Percentiles rank a stretch among this genome's conserved stretches.
These are phyloP conservation scores for Parsonsia alboflavescens DNA, from an alignment of 257 asterid species.

Conservation along the genomic window DNA sequence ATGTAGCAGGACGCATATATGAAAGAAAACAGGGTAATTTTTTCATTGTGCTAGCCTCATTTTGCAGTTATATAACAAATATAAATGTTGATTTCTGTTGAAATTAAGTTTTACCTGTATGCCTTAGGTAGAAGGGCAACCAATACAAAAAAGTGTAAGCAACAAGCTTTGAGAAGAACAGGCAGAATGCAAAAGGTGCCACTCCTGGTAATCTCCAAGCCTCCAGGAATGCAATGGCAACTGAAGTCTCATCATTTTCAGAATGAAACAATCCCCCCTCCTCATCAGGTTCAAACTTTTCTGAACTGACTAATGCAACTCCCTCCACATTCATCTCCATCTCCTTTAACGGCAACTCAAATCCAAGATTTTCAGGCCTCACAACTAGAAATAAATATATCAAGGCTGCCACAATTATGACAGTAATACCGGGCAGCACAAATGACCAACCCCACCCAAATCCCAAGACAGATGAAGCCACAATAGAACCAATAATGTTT, in stretches of 20 bases:
- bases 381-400: conserved; percentile 65
- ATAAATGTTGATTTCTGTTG: background rate
- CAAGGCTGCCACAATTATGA: conserved; percentile 40
- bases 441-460: conserved; percentile 99
- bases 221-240: conserved; percentile 74
- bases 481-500: conserved; percentile 73
- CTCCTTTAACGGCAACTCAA: conserved; percentile 42
- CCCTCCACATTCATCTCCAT: conserved; percentile 61
- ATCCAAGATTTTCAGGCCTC: conserved; percentile 62
- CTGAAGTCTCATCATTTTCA: conserved; percentile 37
- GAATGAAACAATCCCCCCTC: conserved; percentile 25
- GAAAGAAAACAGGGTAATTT: background rate
- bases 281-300: conserved; percentile 30
- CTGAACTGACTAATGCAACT: conserved; percentile 52
- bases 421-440: conserved; percentile 63
- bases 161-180: conserved; percentile 94
- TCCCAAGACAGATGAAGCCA: conserved; percentile 77
- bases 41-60: background rate
- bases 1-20: background rate
- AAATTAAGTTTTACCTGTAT: conserved; percentile 53
- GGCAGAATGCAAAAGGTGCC: conserved; percentile 72
- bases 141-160: conserved; percentile 94
- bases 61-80: background rate
- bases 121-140: conserved; percentile 90
- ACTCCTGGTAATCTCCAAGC: conserved; percentile 94